Conservation (phyloP, 2,329 filamentous ascomycete species). For the Fonsecaea monophora region DNA sequence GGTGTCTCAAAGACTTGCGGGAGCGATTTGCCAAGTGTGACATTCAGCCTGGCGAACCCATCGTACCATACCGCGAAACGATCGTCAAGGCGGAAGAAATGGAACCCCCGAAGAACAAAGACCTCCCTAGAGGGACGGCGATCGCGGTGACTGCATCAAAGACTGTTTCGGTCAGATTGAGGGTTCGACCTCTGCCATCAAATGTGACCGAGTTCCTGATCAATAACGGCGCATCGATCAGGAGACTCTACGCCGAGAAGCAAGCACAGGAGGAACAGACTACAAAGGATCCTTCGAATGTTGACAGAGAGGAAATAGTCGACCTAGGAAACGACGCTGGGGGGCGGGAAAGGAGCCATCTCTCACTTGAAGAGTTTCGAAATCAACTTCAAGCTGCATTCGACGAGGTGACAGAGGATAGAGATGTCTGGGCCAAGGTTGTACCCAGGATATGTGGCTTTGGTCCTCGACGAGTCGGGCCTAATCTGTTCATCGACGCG, state of each 20-base stretch:
- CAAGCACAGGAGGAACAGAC: slow-evolving; percentile 58
- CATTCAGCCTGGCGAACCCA: slow-evolving; percentile 90
- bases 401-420: slow-evolving; percentile 72
- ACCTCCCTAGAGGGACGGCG: slow-evolving; percentile 82
- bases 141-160: slow-evolving; percentile 80
- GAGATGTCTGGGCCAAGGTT: slow-evolving; percentile 76
- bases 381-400: slow-evolving; percentile 72
- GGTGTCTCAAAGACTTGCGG: slow-evolving; percentile 89
- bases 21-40: slow-evolving; percentile 94
- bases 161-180: slow-evolving; percentile 77
- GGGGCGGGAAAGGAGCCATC: slow-evolving; percentile 63
- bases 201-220: slow-evolving; percentile 83
- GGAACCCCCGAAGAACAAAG: slow-evolving; percentile 83
- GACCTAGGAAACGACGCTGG: slow-evolving; percentile 53
- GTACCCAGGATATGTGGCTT: slow-evolving; percentile 88
- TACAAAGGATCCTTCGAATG: slow-evolving; percentile 46
- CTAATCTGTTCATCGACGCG: slow-evolving; percentile 86
- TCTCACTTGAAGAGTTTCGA: slow-evolving; percentile 79
- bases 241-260: slow-evolving; percentile 75
- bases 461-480: slow-evolving; percentile 81
- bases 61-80: slow-evolving; percentile 94
- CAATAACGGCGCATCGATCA: slow-evolving; percentile 80
- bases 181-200: slow-evolving; percentile 77
- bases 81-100: slow-evolving; percentile 89
- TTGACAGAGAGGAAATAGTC: slow-evolving; percentile 50